phyloP scores from a whole-genome alignment of 2,329 filamentous ascomycete species.

The Fusarium napiforme region DNA sequence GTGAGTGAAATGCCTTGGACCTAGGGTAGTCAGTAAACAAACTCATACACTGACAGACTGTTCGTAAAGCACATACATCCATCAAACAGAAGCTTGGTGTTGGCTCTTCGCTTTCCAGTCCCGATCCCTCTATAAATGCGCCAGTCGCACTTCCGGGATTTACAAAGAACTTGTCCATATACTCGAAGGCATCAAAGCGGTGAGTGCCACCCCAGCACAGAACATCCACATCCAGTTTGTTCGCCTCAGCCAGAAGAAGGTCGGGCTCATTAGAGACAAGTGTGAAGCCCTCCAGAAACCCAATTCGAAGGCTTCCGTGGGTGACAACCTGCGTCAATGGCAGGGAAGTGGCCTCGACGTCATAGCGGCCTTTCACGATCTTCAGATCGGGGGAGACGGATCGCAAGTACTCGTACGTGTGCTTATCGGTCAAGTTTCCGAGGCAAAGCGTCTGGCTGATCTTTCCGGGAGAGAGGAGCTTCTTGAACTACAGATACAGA shows the following conservation, averaged over 20 bases:
- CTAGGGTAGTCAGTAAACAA: constrained; percentile 57
- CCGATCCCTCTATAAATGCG: constrained; percentile 69
- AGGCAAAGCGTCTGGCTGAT: constrained; percentile 85
- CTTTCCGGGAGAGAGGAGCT: constrained; percentile 84
- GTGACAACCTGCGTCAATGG: constrained; percentile 74
- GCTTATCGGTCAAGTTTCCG: constrained; percentile 82
- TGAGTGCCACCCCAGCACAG: constrained; percentile 76
- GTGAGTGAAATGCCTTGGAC: constrained; percentile 96
- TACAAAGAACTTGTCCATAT: constrained; percentile 80
- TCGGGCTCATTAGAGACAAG: constrained; percentile 75
- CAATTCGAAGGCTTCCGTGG: constrained; percentile 72
- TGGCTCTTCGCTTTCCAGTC: constrained; percentile 73
- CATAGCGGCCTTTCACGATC: constrained; percentile 74
- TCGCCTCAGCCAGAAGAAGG: constrained; percentile 73
- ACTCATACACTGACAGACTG: not conserved
- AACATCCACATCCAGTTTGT: constrained; percentile 75
- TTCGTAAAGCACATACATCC: constrained; percentile 77
- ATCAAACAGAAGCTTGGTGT: constrained; percentile 95
- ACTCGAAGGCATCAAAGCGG: constrained; percentile 76
- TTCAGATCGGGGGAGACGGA: constrained; percentile 78
- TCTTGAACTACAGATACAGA: constrained; percentile 73
- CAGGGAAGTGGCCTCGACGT: constrained; percentile 73
- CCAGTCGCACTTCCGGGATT: constrained; percentile 75
- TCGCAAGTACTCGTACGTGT: constrained; percentile 83
- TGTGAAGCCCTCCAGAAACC: constrained; percentile 75